Percentiles rank a stretch among this genome's conserved stretches.
phyloP scores from a whole-genome alignment of 495 filamentous ascomycete species.

The Cercophora samala region DNA sequence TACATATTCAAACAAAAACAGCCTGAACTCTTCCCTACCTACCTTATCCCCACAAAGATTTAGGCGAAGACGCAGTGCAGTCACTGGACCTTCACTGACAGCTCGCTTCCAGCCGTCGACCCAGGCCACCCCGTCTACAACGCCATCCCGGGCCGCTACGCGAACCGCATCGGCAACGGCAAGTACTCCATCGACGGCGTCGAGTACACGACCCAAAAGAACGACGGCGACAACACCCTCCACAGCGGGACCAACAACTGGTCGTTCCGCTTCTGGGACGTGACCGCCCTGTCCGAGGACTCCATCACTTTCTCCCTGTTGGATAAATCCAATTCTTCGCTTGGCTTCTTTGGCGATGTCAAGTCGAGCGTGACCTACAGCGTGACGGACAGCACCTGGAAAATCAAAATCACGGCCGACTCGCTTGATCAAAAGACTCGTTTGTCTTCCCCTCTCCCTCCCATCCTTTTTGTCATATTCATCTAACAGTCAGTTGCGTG shows the following conservation, averaged over 20 bases:
- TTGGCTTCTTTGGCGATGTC: conserved; percentile 72
- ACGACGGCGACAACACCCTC: conserved; percentile 57
- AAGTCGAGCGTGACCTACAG: conserved; percentile 72
- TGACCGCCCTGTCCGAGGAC: conserved; percentile 53
- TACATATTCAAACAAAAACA: conserved; percentile 12
- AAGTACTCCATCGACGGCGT: conserved; percentile 50
- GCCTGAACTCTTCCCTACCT: conserved; percentile 9
- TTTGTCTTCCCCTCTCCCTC: conserved; percentile 24
- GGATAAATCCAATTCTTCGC: conserved; percentile 60
- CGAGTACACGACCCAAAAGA: conserved; percentile 49
- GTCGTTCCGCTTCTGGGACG: conserved; percentile 53
- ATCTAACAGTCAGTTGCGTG: no score
- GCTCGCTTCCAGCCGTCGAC: conserved; percentile 37
- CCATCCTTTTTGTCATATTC: neutral
- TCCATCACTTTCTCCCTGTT: conserved; percentile 77
- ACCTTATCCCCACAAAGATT: conserved; percentile 13
- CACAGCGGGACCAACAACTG: conserved; percentile 61
- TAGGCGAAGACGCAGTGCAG: conserved; percentile 2
- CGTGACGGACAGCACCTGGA: conserved; percentile 47
- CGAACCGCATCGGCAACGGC: conserved; percentile 55
- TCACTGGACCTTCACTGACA: neutral
- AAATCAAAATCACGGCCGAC: conserved; percentile 52
- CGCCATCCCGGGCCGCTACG: conserved; percentile 53
- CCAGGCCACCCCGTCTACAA: conserved; percentile 51
- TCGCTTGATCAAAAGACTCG: conserved; percentile 50